Percentiles rank a stretch among this genome's conserved stretches.
Evolutionary conservation across 2,329 filamentous ascomycete genomes (phyloP).

Genomic region (Colletotrichum lentis): DNA sequence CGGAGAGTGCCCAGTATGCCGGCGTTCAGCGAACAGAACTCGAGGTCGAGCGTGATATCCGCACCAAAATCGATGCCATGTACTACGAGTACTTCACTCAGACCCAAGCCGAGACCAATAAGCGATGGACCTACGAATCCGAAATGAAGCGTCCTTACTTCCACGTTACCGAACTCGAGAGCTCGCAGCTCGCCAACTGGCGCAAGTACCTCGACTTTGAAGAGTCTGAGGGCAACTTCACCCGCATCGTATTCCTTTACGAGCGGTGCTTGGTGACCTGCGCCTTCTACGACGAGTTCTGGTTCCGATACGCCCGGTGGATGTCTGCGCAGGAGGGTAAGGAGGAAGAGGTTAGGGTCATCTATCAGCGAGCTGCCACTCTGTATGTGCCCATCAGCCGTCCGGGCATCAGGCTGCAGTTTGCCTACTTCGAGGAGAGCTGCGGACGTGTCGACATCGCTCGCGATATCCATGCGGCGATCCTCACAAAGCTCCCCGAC

Average conservation of each 20-base stretch:
- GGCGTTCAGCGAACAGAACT: constrained; percentile 69
- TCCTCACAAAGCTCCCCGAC: constrained; percentile 78
- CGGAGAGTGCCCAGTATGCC: constrained; percentile 64
- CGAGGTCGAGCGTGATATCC: constrained; percentile 84
- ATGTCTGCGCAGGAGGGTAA: constrained; percentile 83
- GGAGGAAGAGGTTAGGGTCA: constrained; percentile 88
- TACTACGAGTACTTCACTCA: constrained; percentile 82
- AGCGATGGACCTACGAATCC: constrained; percentile 93
- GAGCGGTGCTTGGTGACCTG: constrained; percentile 93
- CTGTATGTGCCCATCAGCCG: constrained; percentile 87
- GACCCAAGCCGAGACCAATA: constrained; percentile 87
- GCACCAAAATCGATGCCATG: constrained; percentile 78
- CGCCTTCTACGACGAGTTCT: constrained; percentile 96
- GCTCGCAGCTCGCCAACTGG: constrained; percentile 87
- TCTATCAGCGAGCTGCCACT: constrained; percentile 86
- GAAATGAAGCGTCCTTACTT: constrained; percentile 97
- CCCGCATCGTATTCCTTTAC: constrained; percentile 82
- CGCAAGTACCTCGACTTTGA: constrained; percentile 97
- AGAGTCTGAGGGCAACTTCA: constrained; percentile 80
- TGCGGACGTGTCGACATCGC: constrained; percentile 78
- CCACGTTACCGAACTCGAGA: constrained; percentile 91
- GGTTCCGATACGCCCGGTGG: constrained; percentile 97
- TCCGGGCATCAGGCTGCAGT: constrained; percentile 85
- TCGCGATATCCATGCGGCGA: constrained; percentile 82
- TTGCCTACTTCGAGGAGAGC: constrained; percentile 94